phyloP scores from a whole-genome alignment of 345 rosid species.

The Eucalyptus grandis region DNA sequence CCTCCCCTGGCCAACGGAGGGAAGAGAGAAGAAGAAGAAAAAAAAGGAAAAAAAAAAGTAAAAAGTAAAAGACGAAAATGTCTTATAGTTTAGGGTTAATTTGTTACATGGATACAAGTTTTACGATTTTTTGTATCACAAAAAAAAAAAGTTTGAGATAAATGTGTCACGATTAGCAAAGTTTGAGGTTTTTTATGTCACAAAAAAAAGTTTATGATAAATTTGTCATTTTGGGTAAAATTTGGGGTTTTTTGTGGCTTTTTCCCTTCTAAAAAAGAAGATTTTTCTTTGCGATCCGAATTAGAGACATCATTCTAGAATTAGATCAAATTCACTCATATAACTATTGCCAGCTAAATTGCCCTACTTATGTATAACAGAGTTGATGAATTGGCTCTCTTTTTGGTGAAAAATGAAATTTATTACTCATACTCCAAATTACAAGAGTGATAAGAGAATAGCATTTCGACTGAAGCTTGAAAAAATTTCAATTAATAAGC shows the following conservation, averaged over 20 bases:
- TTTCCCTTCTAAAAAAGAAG: background rate
- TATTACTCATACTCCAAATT: too few relatives aligned
- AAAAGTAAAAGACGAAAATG: too few relatives aligned
- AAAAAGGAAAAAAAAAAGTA: too few relatives aligned
- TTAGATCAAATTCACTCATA: background rate
- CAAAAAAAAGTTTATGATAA: too few relatives aligned
- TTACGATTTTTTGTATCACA: fast-evolving
- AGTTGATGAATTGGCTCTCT: too few relatives aligned
- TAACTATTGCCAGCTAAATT: background rate
- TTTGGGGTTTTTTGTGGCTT: fast-evolving
- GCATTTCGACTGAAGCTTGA: background rate
- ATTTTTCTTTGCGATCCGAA: fast-evolving
- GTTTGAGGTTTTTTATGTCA: too few relatives aligned
- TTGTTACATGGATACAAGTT: fast-evolving
- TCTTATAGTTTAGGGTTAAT: too few relatives aligned
- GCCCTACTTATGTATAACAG: background rate
- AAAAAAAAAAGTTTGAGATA: too few relatives aligned
- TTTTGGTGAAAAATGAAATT: too few relatives aligned
- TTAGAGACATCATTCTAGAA: background rate
- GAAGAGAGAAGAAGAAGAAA: too few relatives aligned
- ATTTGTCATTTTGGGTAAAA: fast-evolving
- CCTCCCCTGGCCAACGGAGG: fast-evolving
- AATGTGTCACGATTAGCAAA: too few relatives aligned
- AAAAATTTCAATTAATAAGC: background rate
- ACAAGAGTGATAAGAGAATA: background rate